Conservation (phyloP, 2,329 filamentous ascomycete species). For the Cladosporium phlei region DNA sequence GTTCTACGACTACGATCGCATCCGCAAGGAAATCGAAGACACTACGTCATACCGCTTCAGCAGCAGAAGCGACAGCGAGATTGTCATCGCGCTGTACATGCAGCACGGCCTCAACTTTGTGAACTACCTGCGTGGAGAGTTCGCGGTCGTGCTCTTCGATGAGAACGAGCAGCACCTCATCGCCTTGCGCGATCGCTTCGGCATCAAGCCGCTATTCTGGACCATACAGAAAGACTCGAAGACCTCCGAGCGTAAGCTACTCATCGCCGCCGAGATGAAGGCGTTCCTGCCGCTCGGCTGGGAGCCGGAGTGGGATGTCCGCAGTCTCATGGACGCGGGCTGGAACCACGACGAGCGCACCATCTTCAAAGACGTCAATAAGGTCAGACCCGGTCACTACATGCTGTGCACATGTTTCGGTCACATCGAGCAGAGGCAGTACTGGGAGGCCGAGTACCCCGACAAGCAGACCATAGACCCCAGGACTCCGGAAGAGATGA, state of each 20-base stretch:
- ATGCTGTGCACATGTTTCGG: constrained; percentile 38
- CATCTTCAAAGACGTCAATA: constrained; percentile 47
- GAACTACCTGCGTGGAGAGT: constrained; percentile 50
- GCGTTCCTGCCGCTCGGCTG: constrained; percentile 49
- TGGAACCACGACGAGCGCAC: constrained; percentile 46
- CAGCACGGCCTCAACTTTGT: constrained; percentile 45
- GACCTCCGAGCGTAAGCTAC: constrained; percentile 31
- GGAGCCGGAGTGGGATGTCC: constrained; percentile 51
- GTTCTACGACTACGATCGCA: constrained; percentile 51
- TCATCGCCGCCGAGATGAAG: constrained; percentile 53
- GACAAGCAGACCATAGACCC: constrained; percentile 45
- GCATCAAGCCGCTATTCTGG: constrained; percentile 55
- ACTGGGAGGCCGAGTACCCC: constrained; percentile 52
- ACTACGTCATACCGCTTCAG: constrained; percentile 42
- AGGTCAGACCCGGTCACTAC: constrained; percentile 43
- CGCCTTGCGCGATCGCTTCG: constrained; percentile 51
- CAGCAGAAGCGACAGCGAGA: constrained; percentile 47
- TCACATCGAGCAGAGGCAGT: constrained; percentile 39
- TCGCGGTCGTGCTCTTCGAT: constrained; percentile 51
- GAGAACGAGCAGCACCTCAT: constrained; percentile 40
- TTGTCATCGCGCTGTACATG: constrained; percentile 51
- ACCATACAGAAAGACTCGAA: constrained; percentile 33
- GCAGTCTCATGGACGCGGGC: constrained; percentile 39
- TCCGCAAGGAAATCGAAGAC: constrained; percentile 36
- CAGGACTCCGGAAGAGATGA: constrained; percentile 48